Evolutionary conservation across 2,329 filamentous ascomycete species (phyloP).

Genomic region (Knufia petricola): DNA sequence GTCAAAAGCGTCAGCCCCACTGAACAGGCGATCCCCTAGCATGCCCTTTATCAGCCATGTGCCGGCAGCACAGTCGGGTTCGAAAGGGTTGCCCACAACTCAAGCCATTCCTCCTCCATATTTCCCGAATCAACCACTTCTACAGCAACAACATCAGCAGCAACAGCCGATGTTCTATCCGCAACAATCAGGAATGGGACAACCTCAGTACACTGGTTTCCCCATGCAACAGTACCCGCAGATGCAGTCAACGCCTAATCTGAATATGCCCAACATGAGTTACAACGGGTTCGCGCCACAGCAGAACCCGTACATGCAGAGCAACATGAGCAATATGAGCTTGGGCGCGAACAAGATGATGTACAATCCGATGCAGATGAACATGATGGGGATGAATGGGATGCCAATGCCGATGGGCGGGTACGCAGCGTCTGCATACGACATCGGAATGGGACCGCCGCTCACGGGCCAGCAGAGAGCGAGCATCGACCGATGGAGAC

Average conservation of each 20-base stretch:
- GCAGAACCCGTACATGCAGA: conserved; percentile 1
- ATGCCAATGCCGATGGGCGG: conserved; percentile 8
- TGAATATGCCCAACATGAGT: conserved; percentile 6
- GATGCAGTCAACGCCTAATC: conserved; percentile 6
- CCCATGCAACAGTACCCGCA: conserved; percentile 22
- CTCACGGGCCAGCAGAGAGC: conserved; percentile 44
- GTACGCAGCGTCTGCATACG: conserved; percentile 16
- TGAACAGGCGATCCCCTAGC: conserved; percentile 4
- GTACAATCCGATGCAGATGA: conserved; percentile 16
- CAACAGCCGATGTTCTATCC: conserved; percentile 14
- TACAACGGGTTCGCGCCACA: conserved; percentile 18
- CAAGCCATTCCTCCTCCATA: conserved; percentile 12
- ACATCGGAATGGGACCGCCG: conserved; percentile 26
- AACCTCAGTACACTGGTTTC: conserved; percentile 16
- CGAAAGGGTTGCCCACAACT: conserved; percentile 10
- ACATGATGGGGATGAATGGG: conserved; percentile 10
- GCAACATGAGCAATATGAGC: conserved; percentile 23
- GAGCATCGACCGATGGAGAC: conserved; percentile 51
- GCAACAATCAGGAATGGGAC: conserved; percentile 23
- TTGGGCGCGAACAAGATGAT: conserved; percentile 22
- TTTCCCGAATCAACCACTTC: conserved; percentile 5
- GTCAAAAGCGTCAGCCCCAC: conserved; percentile 9
- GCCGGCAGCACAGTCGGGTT: conserved; percentile 10
- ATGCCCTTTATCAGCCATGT: conserved; percentile 5
- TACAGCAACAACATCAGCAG: neutral